Conservation (phyloP, 495 filamentous ascomycete genomes). For the Aspergillus sclerotiicarbonarius region DNA sequence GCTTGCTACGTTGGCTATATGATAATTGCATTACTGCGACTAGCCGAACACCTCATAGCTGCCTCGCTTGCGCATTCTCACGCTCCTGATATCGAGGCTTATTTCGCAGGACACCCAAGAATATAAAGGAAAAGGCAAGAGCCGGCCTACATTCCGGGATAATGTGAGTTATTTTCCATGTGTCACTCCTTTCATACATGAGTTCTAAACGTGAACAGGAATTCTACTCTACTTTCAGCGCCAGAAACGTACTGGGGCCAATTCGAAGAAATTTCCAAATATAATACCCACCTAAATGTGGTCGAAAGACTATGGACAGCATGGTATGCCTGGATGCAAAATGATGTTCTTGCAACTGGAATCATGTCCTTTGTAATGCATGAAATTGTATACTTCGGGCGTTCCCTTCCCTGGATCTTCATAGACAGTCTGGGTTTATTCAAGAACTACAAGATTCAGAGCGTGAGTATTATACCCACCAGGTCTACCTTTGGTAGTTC, state of each 20-base stretch:
- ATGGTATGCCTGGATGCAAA: slow-evolving; percentile 99
- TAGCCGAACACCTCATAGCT: neutral
- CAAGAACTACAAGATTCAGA: slow-evolving; percentile 92
- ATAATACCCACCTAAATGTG: slow-evolving; percentile 83
- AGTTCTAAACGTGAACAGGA: slow-evolving; percentile 36
- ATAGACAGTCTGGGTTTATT: slow-evolving; percentile 85
- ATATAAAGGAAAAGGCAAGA: neutral
- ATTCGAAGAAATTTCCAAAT: slow-evolving; percentile 81
- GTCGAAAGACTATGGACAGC: slow-evolving; percentile 86
- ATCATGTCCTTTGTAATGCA: slow-evolving; percentile 98
- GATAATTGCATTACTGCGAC: neutral
- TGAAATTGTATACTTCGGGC: slow-evolving; percentile 89
- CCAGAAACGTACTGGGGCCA: slow-evolving; percentile 72
- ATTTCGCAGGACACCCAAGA: neutral
- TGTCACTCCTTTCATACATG: neutral
- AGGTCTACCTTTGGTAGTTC: neutral
- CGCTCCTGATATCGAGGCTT: neutral
- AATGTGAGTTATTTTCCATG: slow-evolving; percentile 1
- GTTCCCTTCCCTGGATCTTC: slow-evolving; percentile 89
- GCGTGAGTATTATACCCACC: slow-evolving; percentile 50
- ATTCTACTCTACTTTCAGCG: slow-evolving; percentile 53
- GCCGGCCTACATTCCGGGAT: neutral
- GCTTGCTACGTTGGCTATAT: neutral
- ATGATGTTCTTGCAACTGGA: slow-evolving; percentile 91
- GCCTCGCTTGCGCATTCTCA: neutral